phyloP scores from a whole-genome alignment of 2,329 filamentous ascomycete genomes.

The Cercospora sp. region DNA sequence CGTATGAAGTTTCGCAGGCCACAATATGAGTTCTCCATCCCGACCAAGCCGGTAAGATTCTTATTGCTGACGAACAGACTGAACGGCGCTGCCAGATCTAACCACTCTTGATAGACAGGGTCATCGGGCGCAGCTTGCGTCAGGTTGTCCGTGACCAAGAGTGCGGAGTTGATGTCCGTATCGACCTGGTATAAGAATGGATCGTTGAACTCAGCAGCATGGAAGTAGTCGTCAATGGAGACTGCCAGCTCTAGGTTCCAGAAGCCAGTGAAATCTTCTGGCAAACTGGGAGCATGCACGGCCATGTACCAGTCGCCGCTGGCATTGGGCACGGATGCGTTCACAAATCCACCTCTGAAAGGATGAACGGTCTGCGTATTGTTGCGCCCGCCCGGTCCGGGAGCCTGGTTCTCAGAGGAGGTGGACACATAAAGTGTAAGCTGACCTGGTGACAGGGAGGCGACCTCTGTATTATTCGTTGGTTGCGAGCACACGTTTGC shows the following conservation, averaged over 20 bases:
- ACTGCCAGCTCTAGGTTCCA: constrained; percentile 83
- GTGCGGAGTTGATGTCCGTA: constrained; percentile 73
- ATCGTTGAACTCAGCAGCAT: constrained; percentile 59
- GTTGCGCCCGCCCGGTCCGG: constrained; percentile 60
- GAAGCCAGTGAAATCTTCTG: constrained; percentile 59
- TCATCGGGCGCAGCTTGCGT: constrained; percentile 53
- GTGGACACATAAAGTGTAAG: constrained; percentile 77
- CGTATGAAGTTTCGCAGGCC: constrained; percentile 60
- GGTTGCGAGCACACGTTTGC: constrained; percentile 86
- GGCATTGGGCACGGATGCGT: constrained; percentile 58
- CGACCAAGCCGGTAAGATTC: constrained; percentile 61
- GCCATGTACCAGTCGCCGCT: constrained; percentile 72
- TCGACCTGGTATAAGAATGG: constrained; percentile 76
- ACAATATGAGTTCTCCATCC: constrained; percentile 78
- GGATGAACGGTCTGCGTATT: constrained; percentile 49
- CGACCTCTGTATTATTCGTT: constrained; percentile 50
- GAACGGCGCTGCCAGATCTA: constrained; percentile 62
- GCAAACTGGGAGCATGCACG: constrained; percentile 68
- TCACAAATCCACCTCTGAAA: constrained; percentile 70
- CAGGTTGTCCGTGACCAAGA: constrained; percentile 76
- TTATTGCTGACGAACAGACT: constrained; percentile 73
- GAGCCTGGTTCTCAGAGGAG: constrained; percentile 57
- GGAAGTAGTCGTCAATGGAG: constrained; percentile 77
- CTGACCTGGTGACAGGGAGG: constrained; percentile 58
- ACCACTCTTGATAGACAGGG: constrained; percentile 56